Conservation (phyloP, 1,284 basidiomycete genomes). For the Ceratobasidium sp. region DNA sequence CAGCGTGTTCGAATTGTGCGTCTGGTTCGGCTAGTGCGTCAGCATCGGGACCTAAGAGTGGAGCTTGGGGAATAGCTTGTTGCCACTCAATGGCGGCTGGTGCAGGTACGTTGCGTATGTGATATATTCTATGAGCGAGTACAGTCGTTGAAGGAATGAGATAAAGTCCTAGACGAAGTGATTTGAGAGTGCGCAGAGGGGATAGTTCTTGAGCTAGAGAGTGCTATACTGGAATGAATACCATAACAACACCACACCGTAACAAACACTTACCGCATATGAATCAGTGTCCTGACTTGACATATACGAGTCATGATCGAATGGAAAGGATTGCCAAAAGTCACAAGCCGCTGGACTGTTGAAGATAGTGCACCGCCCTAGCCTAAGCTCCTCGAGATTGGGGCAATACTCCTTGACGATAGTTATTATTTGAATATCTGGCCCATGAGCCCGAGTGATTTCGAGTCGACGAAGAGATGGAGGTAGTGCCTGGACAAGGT, state of each 20-base stretch:
- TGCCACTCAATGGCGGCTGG: slow-evolving; percentile 11
- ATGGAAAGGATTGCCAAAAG: slow-evolving; percentile 10
- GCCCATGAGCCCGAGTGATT: slow-evolving; percentile 9
- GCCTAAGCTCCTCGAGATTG: not conserved
- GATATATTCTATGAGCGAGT: slow-evolving; percentile 3
- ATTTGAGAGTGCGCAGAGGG: not conserved
- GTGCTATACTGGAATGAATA: slow-evolving; percentile 11
- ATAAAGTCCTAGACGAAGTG: not conserved
- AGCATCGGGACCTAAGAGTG: not conserved
- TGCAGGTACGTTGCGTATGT: not conserved
- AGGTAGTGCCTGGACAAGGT: not conserved
- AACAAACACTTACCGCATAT: slow-evolving; percentile 1
- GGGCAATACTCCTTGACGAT: slow-evolving; percentile 8
- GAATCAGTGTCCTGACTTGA: not conserved
- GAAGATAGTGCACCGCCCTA: slow-evolving; percentile 22
- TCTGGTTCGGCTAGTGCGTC: not conserved
- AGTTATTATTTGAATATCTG: not conserved
- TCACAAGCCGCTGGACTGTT: slow-evolving; percentile 2
- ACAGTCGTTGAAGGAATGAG: slow-evolving; percentile 1
- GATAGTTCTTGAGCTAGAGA: slow-evolving; percentile 14
- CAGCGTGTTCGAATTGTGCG: no score
- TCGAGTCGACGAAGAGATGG: not conserved
- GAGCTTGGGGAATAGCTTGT: not conserved
- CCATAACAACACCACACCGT: not conserved
- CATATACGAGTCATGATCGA: slow-evolving; percentile 23